Evolutionary conservation across 305 asterid species (phyloP), one percentile per base, ranked within the genome.

Genomic region (Stenogyne calaminthoides): DNA sequence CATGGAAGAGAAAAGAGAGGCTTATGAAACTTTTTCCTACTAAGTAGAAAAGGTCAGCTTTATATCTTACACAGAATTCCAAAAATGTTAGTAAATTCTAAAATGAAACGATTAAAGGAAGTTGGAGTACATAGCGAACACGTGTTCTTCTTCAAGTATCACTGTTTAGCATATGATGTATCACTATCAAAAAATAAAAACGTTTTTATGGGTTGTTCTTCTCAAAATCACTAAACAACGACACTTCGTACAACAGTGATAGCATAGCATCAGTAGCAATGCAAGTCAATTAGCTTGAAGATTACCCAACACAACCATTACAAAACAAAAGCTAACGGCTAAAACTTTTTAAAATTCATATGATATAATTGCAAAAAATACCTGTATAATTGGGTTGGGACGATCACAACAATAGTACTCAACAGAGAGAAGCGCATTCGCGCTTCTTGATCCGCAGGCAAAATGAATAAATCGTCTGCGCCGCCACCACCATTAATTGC

Each of bases 341-440:
- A 20, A n/a, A 34, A 15, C 10, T 14, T 32, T 32, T 22, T 49
- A 49, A 16, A 62, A 61, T 6, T 19, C 36, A 12, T 19, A 11
- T 32, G 9, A 77, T 6, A 29, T 1, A 44, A 64, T 3, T 25
- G 64, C 27, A 55, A 12, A 55, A 51, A 12, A 2, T 12, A 94
- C 99, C 97, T 94, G 98, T 72, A 94, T 78, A 56, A 82, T 80
- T 49, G 99, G 99, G 77, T 94, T 94, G 73, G 97, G 96, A 29
- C 98, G 95, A 54, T 94, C 96, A 65, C 99, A 94, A 71, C 95
- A 94, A 75, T 83, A 89, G 73, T 85, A 77, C 84, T 94, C 99
- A 36, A 84, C 83, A 44, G 95, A 84, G 77, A 78, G 81, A 62
- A 92, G 84, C 22, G 91, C 90, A 73, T 85, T 56, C 25, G 86